phyloP scores from a whole-genome alignment of 768 basidiomycete genomes.

The Mycena latifolia region DNA sequence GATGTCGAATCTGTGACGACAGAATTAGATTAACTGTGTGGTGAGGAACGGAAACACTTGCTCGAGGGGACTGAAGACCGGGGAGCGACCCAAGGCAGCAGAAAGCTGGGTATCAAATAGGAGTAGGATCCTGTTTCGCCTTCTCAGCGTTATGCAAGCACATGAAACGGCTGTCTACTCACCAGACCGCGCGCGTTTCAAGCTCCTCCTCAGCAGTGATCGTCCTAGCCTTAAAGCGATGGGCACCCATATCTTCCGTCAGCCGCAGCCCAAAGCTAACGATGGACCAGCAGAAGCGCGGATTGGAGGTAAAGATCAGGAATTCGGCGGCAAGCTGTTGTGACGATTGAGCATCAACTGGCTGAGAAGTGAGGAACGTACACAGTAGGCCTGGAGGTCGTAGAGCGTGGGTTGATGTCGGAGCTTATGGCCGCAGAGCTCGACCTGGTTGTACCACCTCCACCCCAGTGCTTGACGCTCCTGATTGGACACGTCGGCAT shows the following conservation, averaged over 20 bases:
- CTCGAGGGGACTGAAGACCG: neutral
- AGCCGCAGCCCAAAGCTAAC: neutral
- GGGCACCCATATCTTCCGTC: neutral
- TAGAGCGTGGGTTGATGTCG: conserved; percentile 5
- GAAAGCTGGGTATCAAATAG: too few species aligned
- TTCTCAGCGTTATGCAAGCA: neutral
- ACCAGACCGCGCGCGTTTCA: conserved; percentile 1
- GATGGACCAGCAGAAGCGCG: neutral
- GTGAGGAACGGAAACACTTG: neutral
- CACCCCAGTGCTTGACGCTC: neutral
- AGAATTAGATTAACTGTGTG: neutral
- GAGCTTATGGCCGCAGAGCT: conserved; percentile 1
- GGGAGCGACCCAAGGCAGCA: neutral
- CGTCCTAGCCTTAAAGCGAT: neutral
- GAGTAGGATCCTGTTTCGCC: neutral
- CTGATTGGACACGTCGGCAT: neutral
- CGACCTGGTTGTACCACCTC: conserved; percentile 6
- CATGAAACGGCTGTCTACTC: neutral
- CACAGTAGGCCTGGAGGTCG: conserved; percentile 16
- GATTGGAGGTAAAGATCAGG: neutral
- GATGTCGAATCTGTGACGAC: neutral
- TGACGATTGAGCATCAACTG: neutral
- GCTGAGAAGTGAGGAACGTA: conserved; percentile 14
- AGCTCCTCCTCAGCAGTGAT: neutral
- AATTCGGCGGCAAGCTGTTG: neutral